phyloP scores from a whole-genome alignment of 2,329 filamentous ascomycete species.

The Elsinoe perseae region DNA sequence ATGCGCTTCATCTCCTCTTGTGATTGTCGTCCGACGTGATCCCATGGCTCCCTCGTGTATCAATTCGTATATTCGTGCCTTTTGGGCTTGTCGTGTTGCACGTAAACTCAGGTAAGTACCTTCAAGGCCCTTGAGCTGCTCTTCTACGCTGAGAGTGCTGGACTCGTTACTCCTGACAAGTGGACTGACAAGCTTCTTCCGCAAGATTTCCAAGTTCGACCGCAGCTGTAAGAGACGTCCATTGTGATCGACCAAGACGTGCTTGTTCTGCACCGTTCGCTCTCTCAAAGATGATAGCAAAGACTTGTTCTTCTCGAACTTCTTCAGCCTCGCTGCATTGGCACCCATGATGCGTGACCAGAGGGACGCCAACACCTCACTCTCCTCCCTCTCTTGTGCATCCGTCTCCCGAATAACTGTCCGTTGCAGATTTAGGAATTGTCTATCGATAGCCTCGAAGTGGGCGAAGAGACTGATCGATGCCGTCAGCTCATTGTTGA shows the following conservation, averaged over 20 bases:
- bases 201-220: constrained; percentile 74
- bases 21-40: constrained; percentile 11
- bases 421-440: constrained; percentile 81
- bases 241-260: constrained; percentile 78
- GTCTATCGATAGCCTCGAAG: constrained; percentile 85
- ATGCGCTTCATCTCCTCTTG: constrained; percentile 16
- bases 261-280: constrained; percentile 80
- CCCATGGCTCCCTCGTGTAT: constrained; percentile 52
- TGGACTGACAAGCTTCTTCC: constrained; percentile 75
- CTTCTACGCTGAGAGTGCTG: constrained; percentile 67
- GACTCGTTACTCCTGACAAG: constrained; percentile 63
- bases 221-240: constrained; percentile 75
- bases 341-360: constrained; percentile 81
- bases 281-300: constrained; percentile 71
- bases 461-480: constrained; percentile 73
- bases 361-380: constrained; percentile 71
- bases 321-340: constrained; percentile 66
- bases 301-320: constrained; percentile 83
- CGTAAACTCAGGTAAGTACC: constrained; percentile 73
- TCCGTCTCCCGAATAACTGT: constrained; percentile 77
- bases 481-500: constrained; percentile 74
- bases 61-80: constrained; percentile 73
- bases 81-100: constrained; percentile 68
- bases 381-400: constrained; percentile 70
- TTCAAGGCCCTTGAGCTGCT: constrained; percentile 76